Percentiles rank a stretch among this genome's conserved stretches.
Evolutionary conservation across 495 filamentous ascomycete species (phyloP).

Genomic region (Penicillium maclennaniae): DNA sequence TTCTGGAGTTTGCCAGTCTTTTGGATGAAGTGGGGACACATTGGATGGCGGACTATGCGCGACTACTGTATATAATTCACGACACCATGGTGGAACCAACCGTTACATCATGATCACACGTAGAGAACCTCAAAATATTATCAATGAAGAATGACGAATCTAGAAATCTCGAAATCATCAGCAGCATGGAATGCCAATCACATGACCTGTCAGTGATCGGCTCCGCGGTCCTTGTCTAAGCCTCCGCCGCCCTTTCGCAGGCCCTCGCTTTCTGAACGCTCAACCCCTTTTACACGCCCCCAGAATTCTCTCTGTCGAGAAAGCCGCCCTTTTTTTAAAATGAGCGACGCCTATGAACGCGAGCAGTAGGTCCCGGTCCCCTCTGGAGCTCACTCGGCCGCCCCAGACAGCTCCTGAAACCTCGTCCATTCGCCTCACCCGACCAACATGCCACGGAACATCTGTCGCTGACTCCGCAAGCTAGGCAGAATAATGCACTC

Average conservation of each 20-base stretch:
- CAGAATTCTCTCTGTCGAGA: background rate
- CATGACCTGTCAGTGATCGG: conserved; percentile 13
- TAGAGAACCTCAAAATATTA: too few relatives aligned
- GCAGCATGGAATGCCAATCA: background rate
- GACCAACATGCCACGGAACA: background rate
- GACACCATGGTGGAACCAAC: background rate
- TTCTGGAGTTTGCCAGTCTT: conserved; percentile 11
- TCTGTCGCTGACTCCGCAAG: conserved; percentile 4
- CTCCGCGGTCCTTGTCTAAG: conserved; percentile 11
- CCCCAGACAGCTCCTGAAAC: background rate
- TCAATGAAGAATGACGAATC: too few relatives aligned
- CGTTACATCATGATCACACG: background rate
- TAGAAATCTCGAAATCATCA: background rate
- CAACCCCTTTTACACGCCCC: background rate
- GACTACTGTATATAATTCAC: conserved; percentile 12
- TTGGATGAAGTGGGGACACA: conserved; percentile 12
- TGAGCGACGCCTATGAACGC: conserved; percentile 95
- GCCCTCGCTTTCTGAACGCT: background rate
- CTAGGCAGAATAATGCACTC: conserved; percentile 89
- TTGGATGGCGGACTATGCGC: conserved; percentile 12
- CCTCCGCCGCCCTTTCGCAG: conserved; percentile 3
- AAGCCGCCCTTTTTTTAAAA: conserved; percentile 34
- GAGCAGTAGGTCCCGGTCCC: conserved; percentile 55
- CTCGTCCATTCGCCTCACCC: background rate
- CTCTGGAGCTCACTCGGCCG: background rate